Evolutionary conservation across 2,329 filamentous ascomycete genomes (phyloP), one percentile per base, ranked within the genome.

Genomic region (Aspergillus piperis): DNA sequence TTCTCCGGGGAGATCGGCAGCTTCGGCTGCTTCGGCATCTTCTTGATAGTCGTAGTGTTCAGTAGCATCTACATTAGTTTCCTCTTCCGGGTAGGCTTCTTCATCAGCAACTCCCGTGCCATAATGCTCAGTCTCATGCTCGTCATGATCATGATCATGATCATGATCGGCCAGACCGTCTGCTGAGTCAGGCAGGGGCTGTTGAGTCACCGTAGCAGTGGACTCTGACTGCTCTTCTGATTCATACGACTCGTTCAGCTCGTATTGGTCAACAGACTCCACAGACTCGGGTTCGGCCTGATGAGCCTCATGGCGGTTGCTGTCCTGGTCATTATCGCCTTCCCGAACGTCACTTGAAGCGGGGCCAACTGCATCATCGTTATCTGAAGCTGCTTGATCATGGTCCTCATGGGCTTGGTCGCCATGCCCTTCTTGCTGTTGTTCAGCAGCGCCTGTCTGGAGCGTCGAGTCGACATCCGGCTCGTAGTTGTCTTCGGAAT

Each of bases 111-210:
- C 67, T 52, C 61, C 65, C 2, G 41, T 42, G 11, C 76, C 73
- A 23, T 73, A 65, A 32, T 74, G 76, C 67, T 87, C 64, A 48
- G 58, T 44, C 38, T 63, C 62, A n/a, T 47, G 44, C 11, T 61
- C 55, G 67, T 87, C 64, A 49, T 59, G 42, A 39, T 63, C 62
- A n/a, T 44, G 42, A 39, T 63, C 62, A n/a, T 44, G 42, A n/a
- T 61, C 54, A 27, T 65, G 56, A 25, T 64, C 51, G 27, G 32
- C 32, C 5, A 36, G 11, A 13, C 4, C 64, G 30, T 70, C 62
- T 41, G 21, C 17, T 44, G 57, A 41, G 49, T 66, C 54, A 13
- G 58, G 32, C 30, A 56, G 57, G 13, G 69, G 65, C 8, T 65
- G 39, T 15, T 70, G 65, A 38, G 65, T 63, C 23, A 73, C 60